phyloP scores from a whole-genome alignment of 2,329 filamentous ascomycete genomes.

The Coleophoma eucalyptorum region DNA sequence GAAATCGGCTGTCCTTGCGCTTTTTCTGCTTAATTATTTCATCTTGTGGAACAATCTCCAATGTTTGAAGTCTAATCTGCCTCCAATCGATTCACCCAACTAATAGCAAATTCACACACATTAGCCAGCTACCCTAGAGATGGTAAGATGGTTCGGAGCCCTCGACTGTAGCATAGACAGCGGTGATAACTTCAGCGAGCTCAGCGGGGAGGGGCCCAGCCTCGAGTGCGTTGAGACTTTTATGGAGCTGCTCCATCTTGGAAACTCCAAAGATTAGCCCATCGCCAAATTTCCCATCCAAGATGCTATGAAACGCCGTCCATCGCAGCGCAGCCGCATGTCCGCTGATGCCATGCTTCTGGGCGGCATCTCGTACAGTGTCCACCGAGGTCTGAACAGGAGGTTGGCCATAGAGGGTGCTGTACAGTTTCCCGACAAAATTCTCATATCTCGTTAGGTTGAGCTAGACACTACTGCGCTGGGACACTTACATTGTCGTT shows the following conservation, averaged over 20 bases:
- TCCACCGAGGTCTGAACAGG: conserved; percentile 23
- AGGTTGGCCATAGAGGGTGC: conserved; percentile 22
- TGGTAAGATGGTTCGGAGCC: background rate
- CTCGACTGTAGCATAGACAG: background rate
- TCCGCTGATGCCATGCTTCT: conserved; percentile 31
- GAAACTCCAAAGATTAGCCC: conserved; percentile 32
- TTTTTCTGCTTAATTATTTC: too few species aligned
- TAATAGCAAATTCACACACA: too few species aligned
- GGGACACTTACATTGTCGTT: background rate
- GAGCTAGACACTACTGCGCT: background rate
- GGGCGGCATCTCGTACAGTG: conserved; percentile 20
- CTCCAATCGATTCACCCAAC: too few species aligned
- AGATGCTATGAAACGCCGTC: conserved; percentile 31
- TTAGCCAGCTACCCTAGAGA: background rate
- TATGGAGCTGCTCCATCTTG: conserved; percentile 30
- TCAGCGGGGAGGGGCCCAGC: conserved; percentile 36
- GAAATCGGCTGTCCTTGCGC: too few species aligned
- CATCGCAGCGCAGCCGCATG: conserved; percentile 39
- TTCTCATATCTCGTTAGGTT: background rate
- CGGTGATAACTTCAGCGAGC: conserved; percentile 21
- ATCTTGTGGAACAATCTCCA: too few species aligned
- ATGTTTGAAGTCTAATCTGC: too few species aligned
- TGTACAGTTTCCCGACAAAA: conserved; percentile 20
- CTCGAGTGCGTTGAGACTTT: conserved; percentile 31
- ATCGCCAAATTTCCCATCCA: conserved; percentile 29